These are phyloP conservation scores for Xylariaceae sp. DNA, from an alignment of 2,329 filamentous ascomycete species.

Conservation along the genomic window DNA sequence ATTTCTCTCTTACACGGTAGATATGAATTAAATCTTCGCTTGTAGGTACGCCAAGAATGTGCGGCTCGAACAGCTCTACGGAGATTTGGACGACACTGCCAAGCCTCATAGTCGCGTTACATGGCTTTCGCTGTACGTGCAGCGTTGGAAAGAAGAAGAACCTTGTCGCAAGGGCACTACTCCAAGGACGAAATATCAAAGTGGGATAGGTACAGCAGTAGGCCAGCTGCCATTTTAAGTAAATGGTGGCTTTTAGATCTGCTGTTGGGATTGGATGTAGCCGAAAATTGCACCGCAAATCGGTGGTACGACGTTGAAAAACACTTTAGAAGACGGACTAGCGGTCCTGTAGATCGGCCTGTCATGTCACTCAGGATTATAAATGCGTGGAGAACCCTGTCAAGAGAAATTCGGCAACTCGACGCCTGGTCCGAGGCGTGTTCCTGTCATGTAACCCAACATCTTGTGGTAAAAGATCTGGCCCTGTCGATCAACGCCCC, in stretches of 20 bases:
- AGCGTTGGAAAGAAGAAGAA: neutral
- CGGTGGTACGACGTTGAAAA: constrained; percentile 14
- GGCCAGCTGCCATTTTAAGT: neutral
- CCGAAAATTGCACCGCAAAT: constrained; percentile 7
- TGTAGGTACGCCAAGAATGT: constrained; percentile 23
- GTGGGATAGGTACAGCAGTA: neutral
- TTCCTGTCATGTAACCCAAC: constrained; percentile 26
- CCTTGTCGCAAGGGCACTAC: neutral
- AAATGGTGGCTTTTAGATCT: neutral
- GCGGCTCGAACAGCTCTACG: constrained; percentile 17
- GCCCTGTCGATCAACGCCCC: constrained; percentile 28
- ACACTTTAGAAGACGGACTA: constrained; percentile 22
- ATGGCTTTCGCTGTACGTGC: too few species aligned
- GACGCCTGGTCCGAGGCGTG: constrained; percentile 12
- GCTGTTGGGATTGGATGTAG: neutral
- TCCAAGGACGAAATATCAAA: neutral
- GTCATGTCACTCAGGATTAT: constrained; percentile 6
- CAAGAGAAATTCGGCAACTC: constrained; percentile 24
- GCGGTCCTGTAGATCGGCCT: constrained; percentile 15
- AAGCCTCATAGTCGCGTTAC: constrained; percentile 9
- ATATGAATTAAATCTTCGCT: constrained; percentile 18
- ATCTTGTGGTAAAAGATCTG: constrained; percentile 26
- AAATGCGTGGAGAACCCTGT: constrained; percentile 39
- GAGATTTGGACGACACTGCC: constrained; percentile 8
- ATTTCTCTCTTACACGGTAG: constrained; percentile 9